A percentile compares a stretch with the other conserved stretches of the same genome.
Evolutionary conservation across 139 green algal genomes (phyloP).

Genomic region (Penium margaritaceum): DNA sequence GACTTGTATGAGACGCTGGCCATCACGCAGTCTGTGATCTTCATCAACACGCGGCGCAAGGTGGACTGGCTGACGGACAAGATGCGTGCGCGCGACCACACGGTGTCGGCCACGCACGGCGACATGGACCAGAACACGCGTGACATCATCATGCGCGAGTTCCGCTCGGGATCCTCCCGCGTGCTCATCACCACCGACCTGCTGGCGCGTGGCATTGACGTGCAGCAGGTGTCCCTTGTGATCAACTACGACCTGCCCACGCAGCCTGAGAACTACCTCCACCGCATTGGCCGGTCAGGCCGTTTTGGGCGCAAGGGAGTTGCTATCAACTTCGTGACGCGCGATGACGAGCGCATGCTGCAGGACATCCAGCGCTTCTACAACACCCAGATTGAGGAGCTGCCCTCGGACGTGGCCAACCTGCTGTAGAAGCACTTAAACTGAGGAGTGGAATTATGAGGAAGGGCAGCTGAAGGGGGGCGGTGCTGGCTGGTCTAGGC

Average conservation of each 20-base stretch:
- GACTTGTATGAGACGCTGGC: slow-evolving; percentile 99
- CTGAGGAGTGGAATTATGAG: no score
- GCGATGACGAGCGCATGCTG: slow-evolving; percentile 88
- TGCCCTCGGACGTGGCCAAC: slow-evolving; percentile 92
- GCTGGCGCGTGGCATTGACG: slow-evolving; percentile 96
- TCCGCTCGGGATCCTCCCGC: slow-evolving; percentile 93
- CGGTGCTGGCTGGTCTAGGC: no score
- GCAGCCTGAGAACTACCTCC: slow-evolving; percentile 99
- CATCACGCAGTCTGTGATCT: slow-evolving; percentile 99
- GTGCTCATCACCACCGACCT: slow-evolving; percentile 99
- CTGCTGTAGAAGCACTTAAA: slow-evolving; percentile 81
- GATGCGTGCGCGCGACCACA: slow-evolving; percentile 97
- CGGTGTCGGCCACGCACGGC: slow-evolving; percentile 95
- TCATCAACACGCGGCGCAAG: slow-evolving; percentile 98
- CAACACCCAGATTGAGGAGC: slow-evolving; percentile 97
- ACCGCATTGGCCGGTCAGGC: slow-evolving; percentile 87
- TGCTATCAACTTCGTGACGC: slow-evolving; percentile 98
- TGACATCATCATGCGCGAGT: slow-evolving; percentile 99
- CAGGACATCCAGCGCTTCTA: slow-evolving; percentile 98
- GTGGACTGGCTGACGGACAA: slow-evolving; percentile 99
- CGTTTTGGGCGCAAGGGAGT: slow-evolving; percentile 96
- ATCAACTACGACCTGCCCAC: slow-evolving; percentile 99
- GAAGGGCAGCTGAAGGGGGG: no score
- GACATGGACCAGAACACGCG: slow-evolving; percentile 99
- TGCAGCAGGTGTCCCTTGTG: slow-evolving; percentile 94